Evolutionary conservation across 192 early-diverging fungal species (phyloP), one percentile per base, ranked within the genome.

Genomic region (Dissophora ornata): DNA sequence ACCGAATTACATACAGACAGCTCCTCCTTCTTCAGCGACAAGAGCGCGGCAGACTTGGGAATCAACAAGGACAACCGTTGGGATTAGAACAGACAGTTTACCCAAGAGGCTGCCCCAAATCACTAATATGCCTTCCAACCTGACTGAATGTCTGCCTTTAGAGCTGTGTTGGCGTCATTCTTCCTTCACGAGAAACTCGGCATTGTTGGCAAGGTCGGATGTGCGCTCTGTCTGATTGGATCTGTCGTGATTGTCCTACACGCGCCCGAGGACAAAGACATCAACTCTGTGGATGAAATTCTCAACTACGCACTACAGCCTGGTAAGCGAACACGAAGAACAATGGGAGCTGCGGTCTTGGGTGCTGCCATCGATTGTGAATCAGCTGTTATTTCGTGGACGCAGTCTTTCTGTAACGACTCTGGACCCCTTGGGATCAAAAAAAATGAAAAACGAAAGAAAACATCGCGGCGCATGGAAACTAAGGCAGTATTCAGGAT

Each of bases 181-280:
- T 95, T 98, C 80, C 82, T 98, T 16, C 91, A 95, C 36, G 96
- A 98, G 69, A 86, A 85, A 46, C 86, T 98, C 57, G 92, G 90
- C 25, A 80, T 82, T 7, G 87, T 91, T 19, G 96, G 96, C 65
- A 91, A 91, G 56, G 88, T 96, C 32, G 96, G 96, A 24, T 97
- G 95, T 81, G 88, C 91, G 10, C 85, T 98, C 46, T 97, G 93
- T 60, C 81, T 98, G 40, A 86, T 98, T 80, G 91, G 92, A 44
- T 93, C 94, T 15, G 90, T 96, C 13, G 84, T 96, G 38, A 92
- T 96, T 33, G 90, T 96, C 12, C 71, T 98, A 30, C 94, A 96
- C 69, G 87, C 93, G 18, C 95, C 96, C 45, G 92, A 90, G 59
- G 95, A 96, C 65, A 89, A 89, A 57, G 79, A 86, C 51, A 90